These are phyloP conservation scores for Amniculicola lignicola DNA, from an alignment of 495 filamentous ascomycete species.

Conservation along the genomic window DNA sequence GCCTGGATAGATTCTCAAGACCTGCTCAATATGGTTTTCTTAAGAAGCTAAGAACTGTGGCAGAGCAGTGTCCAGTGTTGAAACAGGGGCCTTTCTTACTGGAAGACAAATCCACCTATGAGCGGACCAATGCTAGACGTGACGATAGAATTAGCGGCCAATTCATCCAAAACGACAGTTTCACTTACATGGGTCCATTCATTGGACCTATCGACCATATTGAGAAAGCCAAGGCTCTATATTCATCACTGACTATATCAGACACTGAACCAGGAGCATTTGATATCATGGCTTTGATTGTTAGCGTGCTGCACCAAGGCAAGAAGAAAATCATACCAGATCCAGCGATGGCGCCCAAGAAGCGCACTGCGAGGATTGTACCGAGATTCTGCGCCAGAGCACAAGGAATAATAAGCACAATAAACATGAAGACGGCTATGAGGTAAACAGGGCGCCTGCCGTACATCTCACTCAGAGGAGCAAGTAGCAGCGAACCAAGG, in stretches of 20 bases:
- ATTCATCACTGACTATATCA: conserved; percentile 69
- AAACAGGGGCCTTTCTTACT: too few species aligned
- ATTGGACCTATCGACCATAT: conserved; percentile 76
- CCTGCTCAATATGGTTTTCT: too few species aligned
- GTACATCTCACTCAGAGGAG: conserved; percentile 74
- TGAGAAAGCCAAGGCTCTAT: conserved; percentile 68
- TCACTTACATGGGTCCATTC: conserved; percentile 57
- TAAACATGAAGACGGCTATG: conserved; percentile 58
- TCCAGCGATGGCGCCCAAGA: conserved; percentile 74
- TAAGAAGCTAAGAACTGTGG: too few species aligned
- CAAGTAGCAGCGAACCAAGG: conserved; percentile 66
- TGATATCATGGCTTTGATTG: too few species aligned
- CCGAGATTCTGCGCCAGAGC: conserved; percentile 63
- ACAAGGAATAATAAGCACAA: conserved; percentile 66
- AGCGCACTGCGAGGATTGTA: conserved; percentile 65
- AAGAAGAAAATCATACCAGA: too few species aligned
- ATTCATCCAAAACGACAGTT: too few species aligned
- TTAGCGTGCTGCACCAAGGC: too few species aligned
- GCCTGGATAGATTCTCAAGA: too few species aligned
- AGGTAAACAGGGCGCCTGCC: conserved; percentile 74
- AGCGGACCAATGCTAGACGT: too few species aligned
- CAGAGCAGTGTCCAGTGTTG: too few species aligned
- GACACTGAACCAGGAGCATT: conserved; percentile 80
- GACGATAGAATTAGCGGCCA: not conserved
- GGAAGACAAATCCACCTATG: conserved; percentile 70